phyloP scores from a whole-genome alignment of 169 alveolate species.

The Miamiensis avidus region DNA sequence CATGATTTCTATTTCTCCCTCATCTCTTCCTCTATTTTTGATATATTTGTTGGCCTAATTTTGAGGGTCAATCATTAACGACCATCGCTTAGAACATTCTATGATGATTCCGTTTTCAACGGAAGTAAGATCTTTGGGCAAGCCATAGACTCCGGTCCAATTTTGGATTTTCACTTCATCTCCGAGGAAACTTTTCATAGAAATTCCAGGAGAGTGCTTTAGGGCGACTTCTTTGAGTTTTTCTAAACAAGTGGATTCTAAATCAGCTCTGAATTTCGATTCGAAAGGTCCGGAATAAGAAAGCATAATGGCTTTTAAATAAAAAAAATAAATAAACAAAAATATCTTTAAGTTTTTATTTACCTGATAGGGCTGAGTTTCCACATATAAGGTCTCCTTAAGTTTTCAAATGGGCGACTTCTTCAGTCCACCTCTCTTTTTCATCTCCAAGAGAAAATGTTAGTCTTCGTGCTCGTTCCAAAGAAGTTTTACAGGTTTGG shows the following conservation, averaged over 20 bases:
- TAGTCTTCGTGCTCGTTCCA: constrained; percentile 86
- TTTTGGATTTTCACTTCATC: constrained; percentile 88
- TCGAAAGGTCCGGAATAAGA: constrained; percentile 94
- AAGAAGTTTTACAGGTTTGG: constrained; percentile 76
- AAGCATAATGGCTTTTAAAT: constrained; percentile 78
- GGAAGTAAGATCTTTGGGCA: constrained; percentile 91
- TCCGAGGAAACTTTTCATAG: constrained; percentile 81
- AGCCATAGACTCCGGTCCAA: constrained; percentile 85
- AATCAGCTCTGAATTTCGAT: constrained; percentile 84
- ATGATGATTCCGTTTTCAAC: constrained; percentile 92
- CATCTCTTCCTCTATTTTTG: constrained; percentile 88
- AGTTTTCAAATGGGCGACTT: constrained; percentile 65
- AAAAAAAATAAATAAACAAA: too few relatives aligned
- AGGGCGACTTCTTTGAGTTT: constrained; percentile 64
- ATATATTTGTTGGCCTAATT: constrained; percentile 91
- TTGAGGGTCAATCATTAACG: constrained; percentile 95
- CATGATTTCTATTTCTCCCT: constrained; percentile 84
- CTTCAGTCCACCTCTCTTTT: constrained; percentile 84
- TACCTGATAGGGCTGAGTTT: constrained; percentile 47
- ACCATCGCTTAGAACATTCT: constrained; percentile 91
- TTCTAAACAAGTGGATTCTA: constrained; percentile 87
- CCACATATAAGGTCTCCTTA: constrained; percentile 80
- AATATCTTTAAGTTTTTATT: too few relatives aligned
- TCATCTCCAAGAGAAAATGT: constrained; percentile 86
- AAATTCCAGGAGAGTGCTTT: constrained; percentile 71